Evolutionary conservation across 2,329 filamentous ascomycete species (phyloP), one percentile per base, ranked within the genome.

Genomic region (Pestalotiopsis sp.): DNA sequence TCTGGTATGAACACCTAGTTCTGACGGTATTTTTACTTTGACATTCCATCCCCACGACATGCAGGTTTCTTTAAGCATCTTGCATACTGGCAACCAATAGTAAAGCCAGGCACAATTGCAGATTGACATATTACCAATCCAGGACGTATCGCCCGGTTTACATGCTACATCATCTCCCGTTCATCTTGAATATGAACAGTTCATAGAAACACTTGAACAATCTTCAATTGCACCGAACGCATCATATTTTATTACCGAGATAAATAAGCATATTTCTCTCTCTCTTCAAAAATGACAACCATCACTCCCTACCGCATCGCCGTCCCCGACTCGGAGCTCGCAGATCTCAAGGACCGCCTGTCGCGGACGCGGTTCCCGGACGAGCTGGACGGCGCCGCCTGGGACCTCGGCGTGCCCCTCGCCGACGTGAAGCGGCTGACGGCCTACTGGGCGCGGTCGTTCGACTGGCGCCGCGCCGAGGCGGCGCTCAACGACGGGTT

Each of bases 381-480:
- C 73, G 89, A 90, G 75, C 80, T 88, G 20, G 80, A 87, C 20
- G 77, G 73, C 31, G 81, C 84, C 6, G 80, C 73, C 56, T 88
- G 88, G 88, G 82, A 86, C n/a, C 86, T 90, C 72, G 91, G 91
- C 14, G 82, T 86, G 13, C 90, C 90, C 0, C 77, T 91, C 0
- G 78, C 80, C 2, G 89, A 91, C 67, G 78, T 92, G 68, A 88
- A 89, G 73, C 83, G 89, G 12, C 81, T 93, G 25, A 81, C 85
- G 1, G 77, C 81, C 4, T 81, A 87, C 72, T 93, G 90, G 90
- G 80, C 83, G 49, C 79, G 85, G 4, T 89, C 86, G 74, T 81
- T 75, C 70, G 86, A 92, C 76, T 93, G 90, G 90, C 84, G 88
- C 38, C 80, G 81, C 45, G 83, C 85, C 23, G 90, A 93, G 76